Evolutionary conservation across 2,329 filamentous ascomycete species (phyloP).

Genomic region (Aspergillus sp.): DNA sequence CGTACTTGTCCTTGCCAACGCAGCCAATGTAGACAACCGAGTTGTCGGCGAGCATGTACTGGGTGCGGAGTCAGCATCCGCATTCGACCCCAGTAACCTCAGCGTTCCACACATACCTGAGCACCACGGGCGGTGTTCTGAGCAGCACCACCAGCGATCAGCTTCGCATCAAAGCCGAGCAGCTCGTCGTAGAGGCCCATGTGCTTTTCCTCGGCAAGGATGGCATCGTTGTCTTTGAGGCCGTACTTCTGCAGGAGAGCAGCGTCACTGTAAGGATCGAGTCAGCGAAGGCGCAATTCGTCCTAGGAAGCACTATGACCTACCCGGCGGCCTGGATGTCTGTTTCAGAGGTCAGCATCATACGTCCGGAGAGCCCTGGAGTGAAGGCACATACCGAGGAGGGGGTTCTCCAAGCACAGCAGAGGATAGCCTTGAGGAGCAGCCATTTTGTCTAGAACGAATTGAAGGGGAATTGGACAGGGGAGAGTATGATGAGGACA

Average conservation of each 20-base stretch:
- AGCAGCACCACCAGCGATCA: slow-evolving; percentile 91
- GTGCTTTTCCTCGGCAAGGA: slow-evolving; percentile 90
- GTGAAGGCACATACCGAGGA: slow-evolving; percentile 67
- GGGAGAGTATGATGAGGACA: slow-evolving; percentile 2
- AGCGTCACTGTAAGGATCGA: slow-evolving; percentile 52
- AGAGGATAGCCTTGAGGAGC: slow-evolving; percentile 72
- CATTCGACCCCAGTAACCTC: background rate
- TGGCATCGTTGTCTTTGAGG: slow-evolving; percentile 93
- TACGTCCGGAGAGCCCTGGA: too few species aligned
- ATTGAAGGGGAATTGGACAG: slow-evolving; percentile 3
- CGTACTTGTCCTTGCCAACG: slow-evolving; percentile 92
- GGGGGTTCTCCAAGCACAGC: slow-evolving; percentile 91
- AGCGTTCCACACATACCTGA: slow-evolving; percentile 43
- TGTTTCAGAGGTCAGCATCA: slow-evolving; percentile 23
- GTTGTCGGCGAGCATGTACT: slow-evolving; percentile 84
- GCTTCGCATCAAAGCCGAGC: slow-evolving; percentile 80
- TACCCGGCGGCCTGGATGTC: slow-evolving; percentile 80
- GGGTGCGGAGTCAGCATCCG: slow-evolving; percentile 1
- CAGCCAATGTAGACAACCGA: slow-evolving; percentile 90
- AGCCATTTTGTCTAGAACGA: slow-evolving; percentile 51
- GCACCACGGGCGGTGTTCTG: slow-evolving; percentile 96
- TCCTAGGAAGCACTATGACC: slow-evolving; percentile 15
- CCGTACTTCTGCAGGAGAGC: slow-evolving; percentile 83
- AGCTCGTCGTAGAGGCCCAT: slow-evolving; percentile 85
- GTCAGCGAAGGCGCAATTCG: slow-evolving; percentile 3